These are phyloP conservation scores for Penicillium roqueforti DNA, from an alignment of 495 filamentous ascomycete species.

Conservation along the genomic window DNA sequence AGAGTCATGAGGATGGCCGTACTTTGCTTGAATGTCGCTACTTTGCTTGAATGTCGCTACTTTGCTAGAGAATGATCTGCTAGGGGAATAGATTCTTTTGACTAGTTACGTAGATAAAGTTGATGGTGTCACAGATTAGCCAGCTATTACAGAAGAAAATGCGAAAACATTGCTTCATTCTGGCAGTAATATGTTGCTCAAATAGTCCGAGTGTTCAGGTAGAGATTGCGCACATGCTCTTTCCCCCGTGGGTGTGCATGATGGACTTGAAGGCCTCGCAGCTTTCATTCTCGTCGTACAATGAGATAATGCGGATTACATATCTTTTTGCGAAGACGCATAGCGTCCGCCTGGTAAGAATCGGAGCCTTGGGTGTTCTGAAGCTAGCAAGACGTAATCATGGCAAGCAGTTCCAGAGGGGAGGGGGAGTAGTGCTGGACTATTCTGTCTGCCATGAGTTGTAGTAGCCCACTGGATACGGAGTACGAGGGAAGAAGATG, in stretches of 20 bases:
- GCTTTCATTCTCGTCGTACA: slow-evolving; percentile 2
- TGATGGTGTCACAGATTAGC: neutral
- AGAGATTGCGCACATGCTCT: neutral
- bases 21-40: no score
- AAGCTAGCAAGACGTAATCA: neutral
- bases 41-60: no score
- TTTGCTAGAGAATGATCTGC: no score
- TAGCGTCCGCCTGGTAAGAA: neutral
- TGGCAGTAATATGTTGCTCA: neutral
- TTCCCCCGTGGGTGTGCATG: neutral
- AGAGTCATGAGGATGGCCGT: no score
- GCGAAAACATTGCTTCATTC: neutral
- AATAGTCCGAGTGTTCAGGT: slow-evolving; percentile 1
- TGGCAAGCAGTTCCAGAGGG: neutral
- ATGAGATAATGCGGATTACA: neutral
- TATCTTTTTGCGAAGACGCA: neutral
- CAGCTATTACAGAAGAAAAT: neutral
- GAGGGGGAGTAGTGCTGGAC: neutral
- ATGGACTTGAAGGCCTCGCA: slow-evolving; percentile 2
- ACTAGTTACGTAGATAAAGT: no score
- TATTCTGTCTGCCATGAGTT: neutral
- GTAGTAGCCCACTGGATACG: neutral
- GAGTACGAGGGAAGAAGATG: neutral
- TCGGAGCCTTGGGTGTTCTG: neutral
- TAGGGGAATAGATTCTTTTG: no score